These are phyloP conservation scores for Friedmanniomyces simplex DNA, from an alignment of 495 filamentous ascomycete species.

Conservation along the genomic window DNA sequence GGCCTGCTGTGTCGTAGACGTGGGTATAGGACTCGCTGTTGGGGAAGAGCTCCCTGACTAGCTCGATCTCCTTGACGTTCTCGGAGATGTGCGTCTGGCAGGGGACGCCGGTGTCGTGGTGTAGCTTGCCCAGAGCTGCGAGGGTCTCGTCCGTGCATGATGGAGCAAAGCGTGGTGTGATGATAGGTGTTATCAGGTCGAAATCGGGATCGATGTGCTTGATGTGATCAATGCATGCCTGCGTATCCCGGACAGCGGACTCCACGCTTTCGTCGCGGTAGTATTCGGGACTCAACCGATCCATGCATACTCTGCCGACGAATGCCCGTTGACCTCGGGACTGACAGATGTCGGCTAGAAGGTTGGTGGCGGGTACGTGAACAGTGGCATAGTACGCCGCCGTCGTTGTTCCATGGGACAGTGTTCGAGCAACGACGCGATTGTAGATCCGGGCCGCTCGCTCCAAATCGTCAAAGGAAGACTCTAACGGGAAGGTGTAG, in stretches of 20 bases:
- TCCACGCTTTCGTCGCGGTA: slow-evolving; percentile 61
- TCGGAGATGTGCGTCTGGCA: slow-evolving; percentile 92
- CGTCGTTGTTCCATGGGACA: slow-evolving; percentile 81
- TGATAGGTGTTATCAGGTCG: slow-evolving; percentile 58
- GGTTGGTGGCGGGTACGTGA: slow-evolving; percentile 70
- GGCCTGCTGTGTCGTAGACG: slow-evolving; percentile 64
- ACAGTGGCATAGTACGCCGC: slow-evolving; percentile 89
- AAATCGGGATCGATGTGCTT: slow-evolving; percentile 50
- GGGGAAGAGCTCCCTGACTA: slow-evolving; percentile 65
- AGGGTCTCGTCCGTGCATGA: slow-evolving; percentile 56
- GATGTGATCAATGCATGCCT: slow-evolving; percentile 57
- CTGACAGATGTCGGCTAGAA: slow-evolving; percentile 72
- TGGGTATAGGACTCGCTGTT: slow-evolving; percentile 50
- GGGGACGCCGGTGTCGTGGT: slow-evolving; percentile 46
- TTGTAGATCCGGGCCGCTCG: slow-evolving; percentile 55
- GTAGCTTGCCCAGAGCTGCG: slow-evolving; percentile 50
- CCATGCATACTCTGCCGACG: slow-evolving; percentile 88
- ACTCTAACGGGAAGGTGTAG: slow-evolving; percentile 93
- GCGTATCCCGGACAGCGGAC: slow-evolving; percentile 45
- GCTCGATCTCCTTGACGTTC: slow-evolving; percentile 58
- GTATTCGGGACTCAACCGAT: slow-evolving; percentile 57
- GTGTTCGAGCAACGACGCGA: slow-evolving; percentile 62
- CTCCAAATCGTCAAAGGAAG: slow-evolving; percentile 47
- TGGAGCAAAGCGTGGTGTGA: slow-evolving; percentile 88
- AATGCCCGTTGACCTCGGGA: slow-evolving; percentile 74